These are phyloP conservation scores for Pythium dissotocum DNA, from an alignment of 352 stramenopile species.

Conservation along the genomic window DNA sequence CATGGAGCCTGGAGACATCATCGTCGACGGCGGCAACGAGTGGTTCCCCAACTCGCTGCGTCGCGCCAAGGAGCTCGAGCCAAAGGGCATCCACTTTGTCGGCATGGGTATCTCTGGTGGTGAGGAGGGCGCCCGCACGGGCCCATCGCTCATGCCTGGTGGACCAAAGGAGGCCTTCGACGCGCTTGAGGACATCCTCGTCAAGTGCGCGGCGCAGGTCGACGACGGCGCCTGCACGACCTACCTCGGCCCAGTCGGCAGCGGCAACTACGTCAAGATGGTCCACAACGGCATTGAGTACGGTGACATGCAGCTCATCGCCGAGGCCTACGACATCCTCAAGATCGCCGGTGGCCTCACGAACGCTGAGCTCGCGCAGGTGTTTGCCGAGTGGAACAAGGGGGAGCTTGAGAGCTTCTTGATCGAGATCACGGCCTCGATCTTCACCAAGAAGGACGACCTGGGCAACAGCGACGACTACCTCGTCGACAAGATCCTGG, in stretches of 20 bases:
- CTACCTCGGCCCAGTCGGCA: slow-evolving; percentile 95
- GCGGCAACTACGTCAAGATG: slow-evolving; percentile 99
- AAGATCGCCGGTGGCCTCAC: slow-evolving; percentile 91
- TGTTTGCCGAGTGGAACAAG: slow-evolving; percentile 98
- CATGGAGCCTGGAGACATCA: slow-evolving; percentile 95
- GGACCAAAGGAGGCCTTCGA: slow-evolving; percentile 96
- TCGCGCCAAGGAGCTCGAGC: slow-evolving; percentile 90
- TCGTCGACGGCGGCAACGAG: slow-evolving; percentile 99
- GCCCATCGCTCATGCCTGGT: slow-evolving; percentile 98
- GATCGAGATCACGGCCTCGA: slow-evolving; percentile 98
- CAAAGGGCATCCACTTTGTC: slow-evolving; percentile 97
- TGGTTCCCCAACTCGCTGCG: slow-evolving; percentile 98
- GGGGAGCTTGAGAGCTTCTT: slow-evolving; percentile 96
- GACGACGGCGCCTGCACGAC: slow-evolving; percentile 95
- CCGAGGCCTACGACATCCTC: slow-evolving; percentile 98
- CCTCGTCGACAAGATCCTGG: slow-evolving; percentile 96
- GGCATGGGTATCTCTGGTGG: slow-evolving; percentile 99
- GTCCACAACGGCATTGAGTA: slow-evolving; percentile 99
- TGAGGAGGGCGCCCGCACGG: slow-evolving; percentile 97
- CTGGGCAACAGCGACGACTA: slow-evolving; percentile 76
- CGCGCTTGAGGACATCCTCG: slow-evolving; percentile 95
- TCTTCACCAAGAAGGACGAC: slow-evolving; percentile 98
- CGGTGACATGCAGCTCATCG: slow-evolving; percentile 99
- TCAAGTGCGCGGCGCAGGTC: slow-evolving; percentile 96
- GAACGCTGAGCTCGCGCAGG: slow-evolving; percentile 90